Base-by-base conservation (phyloP, 805 yeast species). In the Schwanniomyces occidentalis region DNA sequence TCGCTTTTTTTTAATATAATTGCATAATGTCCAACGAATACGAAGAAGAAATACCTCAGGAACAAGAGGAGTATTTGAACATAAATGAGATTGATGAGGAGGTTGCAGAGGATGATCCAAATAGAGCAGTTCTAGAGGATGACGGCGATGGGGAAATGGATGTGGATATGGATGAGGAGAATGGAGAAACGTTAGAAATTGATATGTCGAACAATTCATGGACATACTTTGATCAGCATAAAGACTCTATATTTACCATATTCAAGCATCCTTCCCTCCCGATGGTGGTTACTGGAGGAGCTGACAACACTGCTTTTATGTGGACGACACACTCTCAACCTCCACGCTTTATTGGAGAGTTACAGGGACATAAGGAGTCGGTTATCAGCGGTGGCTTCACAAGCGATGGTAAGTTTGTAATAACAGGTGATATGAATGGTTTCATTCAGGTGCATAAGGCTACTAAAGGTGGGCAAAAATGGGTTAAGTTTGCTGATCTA, bases 341-440 rank as follows among this genome's bases (percentile, higher is more conserved):
- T 20, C 87, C 96, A 8, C 78, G 81, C 43, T 71, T 85, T 38
- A 90, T 88, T 2, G 80, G 85, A 24, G 80, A 85, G 49, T 65
- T 93, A 40, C 67, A 68, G 34, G 95, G 91, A 14, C 95, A 87
- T 62, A 82, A 82, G 25, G 99, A 93, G 58, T 84, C 95, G 20
- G 93, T 93, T 3, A 76, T 88, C 33, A 71, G 87, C 6, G 90
- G 93, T 33, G 88, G 81, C 0, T 93, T 93, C 61, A 80, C 95
- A 1, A 61, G 69, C 23, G 93, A 87, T 51, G 99, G 98, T 16
- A 72, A 78, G 28, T 89, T 69, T 51, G 68, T 86, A 27, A 73
- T 93, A 8, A 84, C 96, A 5, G 98, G 91, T 24, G 99, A 95
- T 62, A 93, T 93, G 99, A 80, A 80, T 35, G 98, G 99, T 35